A percentile compares a stretch with the other conserved stretches of the same genome.
phyloP scores from a whole-genome alignment of 257 asterid species.

The Solanum neorickii region DNA sequence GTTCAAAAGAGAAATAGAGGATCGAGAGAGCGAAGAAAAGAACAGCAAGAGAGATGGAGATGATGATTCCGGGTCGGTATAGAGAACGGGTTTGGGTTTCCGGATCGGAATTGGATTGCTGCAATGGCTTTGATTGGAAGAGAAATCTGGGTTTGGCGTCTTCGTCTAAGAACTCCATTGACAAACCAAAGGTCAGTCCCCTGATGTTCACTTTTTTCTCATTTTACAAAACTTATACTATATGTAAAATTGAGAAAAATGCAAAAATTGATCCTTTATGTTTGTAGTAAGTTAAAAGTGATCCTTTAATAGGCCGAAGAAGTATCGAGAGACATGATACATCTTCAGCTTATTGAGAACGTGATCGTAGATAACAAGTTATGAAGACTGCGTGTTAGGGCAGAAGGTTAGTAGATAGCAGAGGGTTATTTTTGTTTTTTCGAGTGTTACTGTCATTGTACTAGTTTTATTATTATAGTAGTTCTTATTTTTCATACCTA shows the following conservation, averaged over 20 bases:
- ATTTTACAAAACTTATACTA: background rate
- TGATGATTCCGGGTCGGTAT: slow-evolving; percentile 41
- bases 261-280: background rate
- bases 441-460: too few relatives aligned
- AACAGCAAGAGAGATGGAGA: slow-evolving; percentile 36
- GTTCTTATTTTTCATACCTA: rapidly evolving
- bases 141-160: slow-evolving; percentile 74
- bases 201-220: background rate
- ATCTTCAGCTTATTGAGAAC: rapidly evolving
- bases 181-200: background rate
- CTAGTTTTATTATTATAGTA: too few relatives aligned
- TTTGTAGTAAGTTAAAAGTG: background rate
- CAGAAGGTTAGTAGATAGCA: background rate
- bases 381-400: rapidly evolving
- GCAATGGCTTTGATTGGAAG: slow-evolving; percentile 51
- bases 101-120: slow-evolving; percentile 12
- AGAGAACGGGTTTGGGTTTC: slow-evolving; percentile 9
- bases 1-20: slow-evolving; percentile 44
- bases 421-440: too few relatives aligned
- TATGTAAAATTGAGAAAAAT: background rate
- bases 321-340: background rate
- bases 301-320: background rate
- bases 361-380: too few relatives aligned
- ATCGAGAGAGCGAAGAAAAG: slow-evolving; percentile 27
- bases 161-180: slow-evolving; percentile 87